These are phyloP conservation scores for Phialocephala subalpina DNA, from an alignment of 2,329 filamentous ascomycete genomes.

Conservation along the genomic window DNA sequence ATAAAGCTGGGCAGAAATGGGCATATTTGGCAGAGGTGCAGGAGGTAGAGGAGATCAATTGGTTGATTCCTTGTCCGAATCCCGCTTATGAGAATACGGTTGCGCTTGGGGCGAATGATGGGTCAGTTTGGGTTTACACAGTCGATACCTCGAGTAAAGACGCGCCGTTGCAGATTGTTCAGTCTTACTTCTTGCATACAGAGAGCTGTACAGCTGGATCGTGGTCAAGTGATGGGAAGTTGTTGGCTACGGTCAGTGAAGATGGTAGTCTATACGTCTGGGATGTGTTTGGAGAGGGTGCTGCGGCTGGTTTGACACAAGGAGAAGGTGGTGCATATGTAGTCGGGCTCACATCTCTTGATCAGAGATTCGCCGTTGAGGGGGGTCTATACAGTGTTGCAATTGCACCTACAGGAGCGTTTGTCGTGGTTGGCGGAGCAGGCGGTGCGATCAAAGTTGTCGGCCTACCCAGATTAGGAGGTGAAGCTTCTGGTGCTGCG, in stretches of 20 bases:
- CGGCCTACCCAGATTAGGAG: constrained; percentile 72
- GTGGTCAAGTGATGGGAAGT: constrained; percentile 87
- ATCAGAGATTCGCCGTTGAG: constrained; percentile 91
- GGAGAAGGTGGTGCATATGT: constrained; percentile 68
- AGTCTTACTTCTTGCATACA: constrained; percentile 93
- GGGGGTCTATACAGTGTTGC: constrained; percentile 91
- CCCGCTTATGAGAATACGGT: constrained; percentile 78
- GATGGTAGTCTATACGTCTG: constrained; percentile 91
- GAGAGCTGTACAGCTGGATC: constrained; percentile 85
- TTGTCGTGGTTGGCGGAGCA: constrained; percentile 87
- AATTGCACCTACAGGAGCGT: constrained; percentile 78
- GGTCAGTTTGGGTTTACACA: constrained; percentile 96
- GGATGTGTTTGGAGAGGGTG: constrained; percentile 60
- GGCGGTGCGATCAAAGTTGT: constrained; percentile 87
- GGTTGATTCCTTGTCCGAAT: constrained; percentile 80
- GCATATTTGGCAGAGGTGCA: constrained; percentile 78
- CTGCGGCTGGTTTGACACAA: constrained; percentile 61
- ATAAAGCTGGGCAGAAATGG: constrained; percentile 55
- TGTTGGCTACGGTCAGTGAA: constrained; percentile 89
- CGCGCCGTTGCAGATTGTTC: constrained; percentile 78
- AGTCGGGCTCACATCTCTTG: constrained; percentile 78
- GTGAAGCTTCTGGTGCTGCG: constrained; percentile 37
- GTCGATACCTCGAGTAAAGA: constrained; percentile 71
- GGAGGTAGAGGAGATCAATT: constrained; percentile 96
- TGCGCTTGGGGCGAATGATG: constrained; percentile 88